These are phyloP conservation scores for Malania oleifera DNA, from an alignment of 164 flowering plant species.

Conservation along the genomic window DNA sequence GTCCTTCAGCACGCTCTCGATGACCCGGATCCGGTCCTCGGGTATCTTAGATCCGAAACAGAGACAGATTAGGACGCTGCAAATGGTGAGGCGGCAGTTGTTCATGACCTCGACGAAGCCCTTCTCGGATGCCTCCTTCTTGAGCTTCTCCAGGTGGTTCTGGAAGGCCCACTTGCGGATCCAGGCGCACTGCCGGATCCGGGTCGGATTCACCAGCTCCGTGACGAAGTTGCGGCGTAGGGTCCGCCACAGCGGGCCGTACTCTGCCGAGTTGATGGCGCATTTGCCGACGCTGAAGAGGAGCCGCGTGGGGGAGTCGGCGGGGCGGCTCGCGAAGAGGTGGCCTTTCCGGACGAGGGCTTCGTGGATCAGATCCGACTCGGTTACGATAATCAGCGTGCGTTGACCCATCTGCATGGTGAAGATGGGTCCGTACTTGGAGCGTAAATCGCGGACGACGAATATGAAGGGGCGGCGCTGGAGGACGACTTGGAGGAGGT, in stretches of 20 bases:
- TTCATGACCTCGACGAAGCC: conserved; percentile 76
- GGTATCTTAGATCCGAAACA: conserved; percentile 75
- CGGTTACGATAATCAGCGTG: conserved; percentile 61
- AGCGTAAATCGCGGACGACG: conserved; percentile 57
- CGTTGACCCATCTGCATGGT: conserved; percentile 93
- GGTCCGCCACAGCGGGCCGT: conserved; percentile 82
- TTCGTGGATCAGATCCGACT: conserved; percentile 73
- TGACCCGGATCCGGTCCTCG: conserved; percentile 37
- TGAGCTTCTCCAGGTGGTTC: conserved; percentile 49
- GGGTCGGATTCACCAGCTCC: conserved; percentile 58
- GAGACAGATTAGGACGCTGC: conserved; percentile 69
- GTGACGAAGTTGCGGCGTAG: conserved; percentile 75
- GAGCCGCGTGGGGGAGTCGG: conserved; percentile 72
- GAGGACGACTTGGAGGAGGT: conserved; percentile 67
- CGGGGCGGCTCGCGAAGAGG: conserved; percentile 68
- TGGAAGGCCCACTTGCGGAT: conserved; percentile 70
- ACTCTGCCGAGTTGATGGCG: conserved; percentile 88
- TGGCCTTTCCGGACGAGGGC: conserved; percentile 74
- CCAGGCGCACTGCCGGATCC: conserved; percentile 71
- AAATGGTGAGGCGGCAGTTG: conserved; percentile 68
- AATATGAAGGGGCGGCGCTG: conserved; percentile 64
- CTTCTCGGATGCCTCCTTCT: conserved; percentile 24
- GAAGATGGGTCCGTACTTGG: conserved; percentile 77
- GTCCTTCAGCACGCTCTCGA: conserved; percentile 70
- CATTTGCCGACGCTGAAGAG: conserved; percentile 77